phyloP scores from a whole-genome alignment of 2,329 filamentous ascomycete species.

The Fusarium albosuccineum region DNA sequence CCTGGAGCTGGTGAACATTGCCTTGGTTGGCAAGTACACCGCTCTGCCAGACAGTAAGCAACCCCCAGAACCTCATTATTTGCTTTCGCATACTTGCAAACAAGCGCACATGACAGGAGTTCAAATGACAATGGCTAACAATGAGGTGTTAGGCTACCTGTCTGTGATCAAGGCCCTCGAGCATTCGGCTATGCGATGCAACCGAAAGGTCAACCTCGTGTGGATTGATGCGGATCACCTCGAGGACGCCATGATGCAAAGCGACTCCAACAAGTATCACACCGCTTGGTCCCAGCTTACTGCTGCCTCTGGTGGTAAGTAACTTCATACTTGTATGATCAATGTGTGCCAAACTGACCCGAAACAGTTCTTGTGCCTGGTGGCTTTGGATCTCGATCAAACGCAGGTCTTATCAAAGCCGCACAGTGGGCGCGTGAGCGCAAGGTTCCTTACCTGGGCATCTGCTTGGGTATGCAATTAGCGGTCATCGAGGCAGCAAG shows the following conservation, averaged over 20 bases:
- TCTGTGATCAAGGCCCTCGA: slow-evolving; percentile 90
- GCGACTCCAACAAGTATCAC: slow-evolving; percentile 80
- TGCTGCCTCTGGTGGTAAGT: no score
- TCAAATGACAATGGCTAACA: slow-evolving; percentile 78
- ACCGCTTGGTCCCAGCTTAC: slow-evolving; percentile 63
- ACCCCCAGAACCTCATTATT: no score
- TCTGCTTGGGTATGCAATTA: slow-evolving; percentile 93
- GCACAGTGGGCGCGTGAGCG: slow-evolving; percentile 87
- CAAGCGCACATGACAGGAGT: no score
- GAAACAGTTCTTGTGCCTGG: slow-evolving; percentile 67
- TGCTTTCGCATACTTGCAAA: no score
- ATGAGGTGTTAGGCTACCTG: slow-evolving; percentile 37
- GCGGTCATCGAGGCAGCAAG: slow-evolving; percentile 90
- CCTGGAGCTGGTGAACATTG: slow-evolving; percentile 79
- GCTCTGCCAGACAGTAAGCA: slow-evolving; percentile 59
- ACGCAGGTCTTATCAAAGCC: slow-evolving; percentile 74
- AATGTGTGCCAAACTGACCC: no score
- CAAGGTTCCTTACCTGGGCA: slow-evolving; percentile 84
- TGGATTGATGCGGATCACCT: slow-evolving; percentile 90
- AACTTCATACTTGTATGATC: no score
- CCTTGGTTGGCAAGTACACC: slow-evolving; percentile 92
- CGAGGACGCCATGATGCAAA: slow-evolving; percentile 72
- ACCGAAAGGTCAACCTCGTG: slow-evolving; percentile 80
- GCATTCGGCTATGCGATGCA: slow-evolving; percentile 89
- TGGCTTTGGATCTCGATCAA: slow-evolving; percentile 75